Evolutionary conservation across 441 rosid species (phyloP), one percentile per base, ranked within the genome.

Genomic region (Adansonia madagascariensis): DNA sequence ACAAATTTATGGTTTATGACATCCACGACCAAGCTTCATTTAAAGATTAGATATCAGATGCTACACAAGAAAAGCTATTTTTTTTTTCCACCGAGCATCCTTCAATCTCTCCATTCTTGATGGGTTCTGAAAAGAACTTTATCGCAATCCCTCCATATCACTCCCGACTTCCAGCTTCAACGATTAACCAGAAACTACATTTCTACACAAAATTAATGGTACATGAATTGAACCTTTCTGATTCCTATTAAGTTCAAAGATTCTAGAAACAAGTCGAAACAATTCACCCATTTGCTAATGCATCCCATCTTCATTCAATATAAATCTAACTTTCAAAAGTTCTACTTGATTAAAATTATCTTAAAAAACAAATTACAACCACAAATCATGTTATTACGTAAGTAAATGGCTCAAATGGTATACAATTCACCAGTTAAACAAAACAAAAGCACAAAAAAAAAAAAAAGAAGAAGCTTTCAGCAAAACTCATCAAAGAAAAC

Each of bases 261-360:
- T n/a, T 72, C 56, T 3, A 56, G 35, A 76, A 49, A 39, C 75
- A 46, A 5, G 20, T 60, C 56, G 43, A 50, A 57, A 39, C n/a
- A 62, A 56, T 56, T 49, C 50, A 72, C 14, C 22, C 56, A 59
- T 20, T 43, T 59, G 9, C 41, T 43, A 73, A 20, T 14, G 39
- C 41, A 73, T 59, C 7, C 9, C 44, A 52, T 73, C 27, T 22
- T 60, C 67, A 73, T 20, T 59, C 76, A 73, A 46, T 20, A 73
- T 41, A 6, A 57, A 57, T 73, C 55, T 12, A 56, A 11, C 64
- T 41, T 73, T 65, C 52, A 41, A 56, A 35, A 18, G 15, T 50
- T 63, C 14, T 27, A 50, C 8, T n/a, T 2, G 22, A 24, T 15
- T 4, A 73, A 73, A 57, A 10, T 18, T 27, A 49, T 11, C 6